phyloP scores from a whole-genome alignment of 495 filamentous ascomycete genomes.

The Penicillium flavigenum region DNA sequence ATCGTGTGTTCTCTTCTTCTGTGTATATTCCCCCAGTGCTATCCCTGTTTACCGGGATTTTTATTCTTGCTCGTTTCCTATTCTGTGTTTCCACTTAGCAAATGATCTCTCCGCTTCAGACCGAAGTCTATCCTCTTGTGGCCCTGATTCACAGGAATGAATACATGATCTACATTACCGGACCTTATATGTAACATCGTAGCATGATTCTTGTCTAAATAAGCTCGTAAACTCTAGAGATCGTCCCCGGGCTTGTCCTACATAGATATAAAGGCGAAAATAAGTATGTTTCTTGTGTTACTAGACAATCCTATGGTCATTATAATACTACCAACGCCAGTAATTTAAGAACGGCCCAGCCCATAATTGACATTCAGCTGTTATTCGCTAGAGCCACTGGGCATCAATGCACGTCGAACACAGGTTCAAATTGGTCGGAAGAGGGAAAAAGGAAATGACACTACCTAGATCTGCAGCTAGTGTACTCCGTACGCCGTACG shows the following conservation, averaged over 20 bases:
- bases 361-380: background rate
- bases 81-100: background rate
- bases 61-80: background rate
- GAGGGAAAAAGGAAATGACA: background rate
- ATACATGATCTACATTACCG: background rate
- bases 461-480: background rate
- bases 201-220: background rate
- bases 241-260: background rate
- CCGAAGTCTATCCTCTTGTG: background rate
- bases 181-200: background rate
- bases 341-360: background rate
- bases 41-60: background rate
- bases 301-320: background rate
- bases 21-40: constrained; percentile 31
- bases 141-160: background rate
- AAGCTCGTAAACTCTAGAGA: background rate
- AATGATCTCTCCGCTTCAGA: background rate
- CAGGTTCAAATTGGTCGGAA: background rate
- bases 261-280: background rate
- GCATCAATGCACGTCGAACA: background rate
- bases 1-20: constrained; percentile 1
- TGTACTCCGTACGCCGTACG: background rate
- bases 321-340: background rate
- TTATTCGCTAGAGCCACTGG: background rate
- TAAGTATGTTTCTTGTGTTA: background rate